Evolutionary conservation across 305 asterid genomes (phyloP), one percentile per base, ranked within the genome.

Genomic region (Fraxinus sp.): DNA sequence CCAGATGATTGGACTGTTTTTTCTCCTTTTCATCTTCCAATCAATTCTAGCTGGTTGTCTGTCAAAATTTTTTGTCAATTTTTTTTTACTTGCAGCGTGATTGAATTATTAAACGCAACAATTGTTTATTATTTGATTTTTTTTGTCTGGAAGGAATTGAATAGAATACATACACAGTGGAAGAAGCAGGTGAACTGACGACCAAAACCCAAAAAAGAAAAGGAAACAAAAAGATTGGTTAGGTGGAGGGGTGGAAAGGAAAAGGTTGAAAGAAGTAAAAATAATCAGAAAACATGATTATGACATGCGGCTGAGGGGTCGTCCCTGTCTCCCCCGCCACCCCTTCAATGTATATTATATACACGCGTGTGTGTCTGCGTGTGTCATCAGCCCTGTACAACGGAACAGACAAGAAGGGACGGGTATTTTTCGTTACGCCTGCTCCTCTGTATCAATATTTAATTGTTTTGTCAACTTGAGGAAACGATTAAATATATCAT

Each of bases 51-150:
- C 41, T 36, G 41, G 41, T 36, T 35, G 39, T 35, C 39, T 35
- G 39, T 35, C 39, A 36, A 36, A 36, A 7, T 36, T 36, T 36
- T 36, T 36, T 36, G 39, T 36, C 39, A 36, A 6, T 37, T 37
- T 6, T 35, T 6, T 37, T 37, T 37, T 1, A 7, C 44, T 37
- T 37, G 44, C 44, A 37, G 44, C 44, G 44, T 37, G 44, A 37
- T 37, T 37, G 11, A 37, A 37, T 80, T 76, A 84, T 84, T 68
- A 68, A 70, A 66, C 80, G 70, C 84, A 68, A 80, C 36, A n/a
- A 14, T 44, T 68, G 35, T 26, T 68, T 26, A 68, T 68, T 26
- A 26, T 26, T 68, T 26, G 26, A 26, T 26, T 26, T 66, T 68
- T 9, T 68, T 20, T 62, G 71, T 22, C 71, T 10, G 3, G 14